Base-by-base conservation (phyloP, 306 rosid genomes). In the Macrotyloma uniflorum region DNA sequence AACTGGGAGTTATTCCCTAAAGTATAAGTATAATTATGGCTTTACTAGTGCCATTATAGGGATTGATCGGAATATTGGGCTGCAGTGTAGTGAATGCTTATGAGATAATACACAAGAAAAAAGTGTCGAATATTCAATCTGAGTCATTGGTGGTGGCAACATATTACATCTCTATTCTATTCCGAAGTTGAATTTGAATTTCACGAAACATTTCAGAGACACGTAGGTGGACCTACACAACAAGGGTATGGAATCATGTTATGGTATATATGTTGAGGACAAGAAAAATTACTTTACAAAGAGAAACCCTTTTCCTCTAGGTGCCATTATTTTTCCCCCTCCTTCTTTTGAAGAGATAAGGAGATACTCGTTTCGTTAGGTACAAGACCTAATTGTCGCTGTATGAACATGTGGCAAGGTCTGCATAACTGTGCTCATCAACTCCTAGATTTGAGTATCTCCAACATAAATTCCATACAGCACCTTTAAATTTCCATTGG, bases 351-450 rank as follows among this genome's bases (percentile, higher is more conserved):
- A 74, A 55, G 38, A 68, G 50, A 69, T 28, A 43, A 36, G 22
- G 49, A 45, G 66, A 46, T 43, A 67, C 76, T 58, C 53, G 70
- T 74, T 46, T 63, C n/a, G 68, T 85, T 85, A 82, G 88, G 88
- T 78, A 74, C 20, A 69, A 36, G 67, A 54, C 84, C 86, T 46
- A 81, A 81, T 72, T 43, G 72, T 69, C 72, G 80, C 88, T 78
- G 54, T 85, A 78, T 74, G 57, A 70, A 62, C 86, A 82, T 74
- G 86, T 78, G 86, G 23, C 47, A 82, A 69, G 76, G 83, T 67
- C 77, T 16, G 40, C 77, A 46, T 35, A 47, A 72, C 80, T 75
- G 87, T 76, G 24, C 26, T 73, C 82, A 40, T 59, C 59, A 72
- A 76, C 3, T 50, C 58, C n/a, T 68, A 49, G 67, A 81, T 47